These are phyloP conservation scores for Plasmodium sp. DNA, from an alignment of 169 alveolate species.

Conservation along the genomic window DNA sequence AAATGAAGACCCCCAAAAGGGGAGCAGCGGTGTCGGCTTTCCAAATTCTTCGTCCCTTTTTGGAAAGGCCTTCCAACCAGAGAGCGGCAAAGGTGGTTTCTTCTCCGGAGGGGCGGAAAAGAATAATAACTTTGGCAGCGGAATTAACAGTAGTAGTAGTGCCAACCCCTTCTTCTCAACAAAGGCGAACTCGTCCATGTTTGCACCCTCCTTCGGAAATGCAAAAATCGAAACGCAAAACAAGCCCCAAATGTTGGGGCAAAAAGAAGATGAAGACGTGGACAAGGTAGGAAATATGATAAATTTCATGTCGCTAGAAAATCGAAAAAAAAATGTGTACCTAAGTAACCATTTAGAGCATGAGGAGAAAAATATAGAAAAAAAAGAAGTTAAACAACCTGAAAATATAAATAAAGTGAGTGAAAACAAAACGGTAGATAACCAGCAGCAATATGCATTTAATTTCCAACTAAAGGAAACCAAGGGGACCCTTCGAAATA, in stretches of 20 bases:
- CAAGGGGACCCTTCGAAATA: constrained; percentile 63
- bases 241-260: neutral
- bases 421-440: neutral
- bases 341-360: constrained; percentile 4
- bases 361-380: constrained; percentile 30
- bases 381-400: neutral
- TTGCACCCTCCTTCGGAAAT: neutral
- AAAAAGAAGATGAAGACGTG: constrained; percentile 39
- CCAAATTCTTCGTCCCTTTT: neutral
- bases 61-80: constrained; percentile 21
- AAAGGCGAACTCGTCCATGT: neutral
- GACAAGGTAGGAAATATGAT: constrained; percentile 42
- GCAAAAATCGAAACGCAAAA: constrained; percentile 14
- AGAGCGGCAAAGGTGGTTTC: constrained; percentile 13
- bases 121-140: neutral
- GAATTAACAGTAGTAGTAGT: neutral
- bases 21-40: neutral
- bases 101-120: constrained; percentile 14
- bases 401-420: neutral
- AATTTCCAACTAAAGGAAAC: constrained; percentile 69
- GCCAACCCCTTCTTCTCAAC: neutral
- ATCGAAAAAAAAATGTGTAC: constrained; percentile 70
- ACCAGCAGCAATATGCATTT: neutral
- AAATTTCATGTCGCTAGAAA: constrained; percentile 51
- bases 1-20: constrained; percentile 25